Percentiles rank a stretch among this genome's conserved stretches.
Conservation (phyloP, 805 yeast genomes). For the Pichia insulana region DNA sequence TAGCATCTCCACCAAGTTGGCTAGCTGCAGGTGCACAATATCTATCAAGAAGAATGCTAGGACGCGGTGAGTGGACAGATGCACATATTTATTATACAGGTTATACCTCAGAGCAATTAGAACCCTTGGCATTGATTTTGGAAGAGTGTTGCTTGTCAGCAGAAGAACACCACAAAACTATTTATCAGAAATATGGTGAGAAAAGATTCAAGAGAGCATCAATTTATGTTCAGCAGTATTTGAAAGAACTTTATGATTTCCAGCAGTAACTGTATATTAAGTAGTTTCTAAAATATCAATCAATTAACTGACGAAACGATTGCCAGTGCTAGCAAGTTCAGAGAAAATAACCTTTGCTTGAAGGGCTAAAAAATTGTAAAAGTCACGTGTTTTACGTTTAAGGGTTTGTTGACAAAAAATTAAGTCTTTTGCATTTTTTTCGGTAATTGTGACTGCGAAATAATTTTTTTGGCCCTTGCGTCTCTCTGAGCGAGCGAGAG, state of each 20-base stretch:
- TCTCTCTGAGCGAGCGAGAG: no score
- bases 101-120: constrained; percentile 76
- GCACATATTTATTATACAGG: constrained; percentile 88
- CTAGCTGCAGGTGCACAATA: constrained; percentile 82
- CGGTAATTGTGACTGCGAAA: no score
- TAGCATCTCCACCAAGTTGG: constrained; percentile 64
- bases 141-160: constrained; percentile 62
- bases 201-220: constrained; percentile 76
- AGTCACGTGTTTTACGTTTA: no score
- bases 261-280: not conserved
- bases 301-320: no score
- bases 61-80: constrained; percentile 74
- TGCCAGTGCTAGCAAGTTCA: no score
- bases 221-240: constrained; percentile 60
- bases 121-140: constrained; percentile 66
- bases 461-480: no score
- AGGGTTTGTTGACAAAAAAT: no score
- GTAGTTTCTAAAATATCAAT: no score
- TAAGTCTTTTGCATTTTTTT: no score
- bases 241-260: constrained; percentile 5
- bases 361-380: no score
- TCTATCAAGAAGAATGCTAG: constrained; percentile 64
- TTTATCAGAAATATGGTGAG: constrained; percentile 84
- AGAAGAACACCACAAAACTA: constrained; percentile 59
- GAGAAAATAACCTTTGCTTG: no score